Evolutionary conservation across 495 filamentous ascomycete species (phyloP).

Genomic region (Penicillium robsamsonii): DNA sequence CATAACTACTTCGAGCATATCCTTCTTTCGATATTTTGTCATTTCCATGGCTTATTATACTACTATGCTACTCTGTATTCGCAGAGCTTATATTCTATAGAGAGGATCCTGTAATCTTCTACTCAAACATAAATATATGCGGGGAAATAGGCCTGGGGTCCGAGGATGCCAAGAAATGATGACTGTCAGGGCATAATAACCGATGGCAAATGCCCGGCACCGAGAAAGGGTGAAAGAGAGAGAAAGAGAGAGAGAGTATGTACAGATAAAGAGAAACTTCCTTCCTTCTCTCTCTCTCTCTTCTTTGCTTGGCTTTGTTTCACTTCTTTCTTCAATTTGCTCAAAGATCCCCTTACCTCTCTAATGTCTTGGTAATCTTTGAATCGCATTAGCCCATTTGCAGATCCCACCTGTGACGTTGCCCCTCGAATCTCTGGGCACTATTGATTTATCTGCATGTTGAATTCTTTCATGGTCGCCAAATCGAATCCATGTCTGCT

Average conservation of each 20-base stretch:
- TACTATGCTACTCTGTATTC: too few species aligned
- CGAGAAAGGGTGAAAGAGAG: too few species aligned
- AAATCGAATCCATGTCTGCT: slow-evolving; percentile 30
- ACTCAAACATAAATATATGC: neutral
- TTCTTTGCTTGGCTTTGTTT: neutral
- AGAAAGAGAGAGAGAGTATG: too few species aligned
- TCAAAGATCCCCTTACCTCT: neutral
- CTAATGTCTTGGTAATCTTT: slow-evolving; percentile 2
- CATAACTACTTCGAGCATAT: too few species aligned
- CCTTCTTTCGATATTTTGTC: too few species aligned
- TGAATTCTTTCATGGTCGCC: slow-evolving; percentile 3
- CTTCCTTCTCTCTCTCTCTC: too few species aligned
- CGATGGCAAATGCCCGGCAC: slow-evolving; percentile 5
- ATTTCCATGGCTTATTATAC: too few species aligned
- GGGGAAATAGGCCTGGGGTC: neutral
- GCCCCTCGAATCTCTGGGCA: neutral
- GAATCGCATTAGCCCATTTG: slow-evolving; percentile 19
- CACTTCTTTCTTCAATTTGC: neutral
- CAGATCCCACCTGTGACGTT: slow-evolving; percentile 16
- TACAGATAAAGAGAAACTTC: neutral
- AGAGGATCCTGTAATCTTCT: too few species aligned
- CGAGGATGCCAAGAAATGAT: slow-evolving; percentile 1
- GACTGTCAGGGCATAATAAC: slow-evolving; percentile 9
- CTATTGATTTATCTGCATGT: neutral
- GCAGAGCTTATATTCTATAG: too few species aligned